Base-by-base conservation (phyloP, 805 yeast species). In the Barnettozyma pratensis region DNA sequence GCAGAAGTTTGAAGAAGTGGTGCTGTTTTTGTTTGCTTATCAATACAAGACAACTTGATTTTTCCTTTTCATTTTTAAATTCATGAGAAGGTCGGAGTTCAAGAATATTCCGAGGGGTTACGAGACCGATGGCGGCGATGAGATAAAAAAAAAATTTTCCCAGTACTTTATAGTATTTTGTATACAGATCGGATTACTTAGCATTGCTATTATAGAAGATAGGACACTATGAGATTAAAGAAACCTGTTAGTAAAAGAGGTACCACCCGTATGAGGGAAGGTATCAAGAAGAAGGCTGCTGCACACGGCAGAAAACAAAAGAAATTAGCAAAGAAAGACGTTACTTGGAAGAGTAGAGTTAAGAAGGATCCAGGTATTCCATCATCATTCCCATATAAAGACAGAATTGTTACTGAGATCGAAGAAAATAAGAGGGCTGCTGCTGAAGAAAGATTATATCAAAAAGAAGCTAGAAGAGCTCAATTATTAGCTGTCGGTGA, bases 291-390 rank as follows among this genome's bases (percentile, higher is more conserved):
- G 80, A 94, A 94, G 71, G 91, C 96, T 3, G 79, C 92, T 39
- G 97, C 98, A 7, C 92, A 91, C 59, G 78, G 85, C 55, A 82
- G 95, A 69, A 94, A 94, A 65, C 85, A 87, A 65, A 79, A 76
- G 59, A 94, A 94, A 71, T 56, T 66, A 28, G 78, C 96, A 19
- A 94, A 94, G 76, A 90, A 80, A 64, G 97, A 92, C 66, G 81
- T 80, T 4, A 94, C 98, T 12, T 94, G 99, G 99, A 89, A 80
- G 65, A 87, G 96, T 14, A 81, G 83, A 61, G 69, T 71, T 49
- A 81, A 80, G 61, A 92, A 88, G 69, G 97, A 91, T 66, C 91
- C 92, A 9, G 98, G 98, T 55, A 92, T 94, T 58, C 99, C 99
- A 48, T 74, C 96, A 45, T 82, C 84, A 59, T 94, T 90, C 77